Evolutionary conservation across 345 rosid species (phyloP), one percentile per base, ranked within the genome.

Genomic region (Lepidium aucheri): DNA sequence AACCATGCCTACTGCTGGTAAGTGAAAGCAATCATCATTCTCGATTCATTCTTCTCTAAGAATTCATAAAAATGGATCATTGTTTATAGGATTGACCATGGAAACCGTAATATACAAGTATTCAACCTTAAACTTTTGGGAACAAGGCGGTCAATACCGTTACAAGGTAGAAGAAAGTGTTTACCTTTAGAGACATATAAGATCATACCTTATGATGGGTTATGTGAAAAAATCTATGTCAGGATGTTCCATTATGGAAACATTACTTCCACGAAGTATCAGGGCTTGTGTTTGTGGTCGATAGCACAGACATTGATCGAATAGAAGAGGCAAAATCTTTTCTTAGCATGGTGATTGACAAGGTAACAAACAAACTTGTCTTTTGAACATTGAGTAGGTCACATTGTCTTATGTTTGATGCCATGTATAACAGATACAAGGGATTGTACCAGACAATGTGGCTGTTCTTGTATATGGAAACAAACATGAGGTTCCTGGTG

Each of bases 391-490:
- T 1, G 6, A 46, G 38, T 43, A 45, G 47, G 41, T 54, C 26
- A 35, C 14, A 34, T 35, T 24, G 17, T 26, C 28, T 33, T 30
- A 36, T 54, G 52, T 41, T 54, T 70, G 24, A 54, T 45, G 47
- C 22, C 20, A 2, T 44, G 8, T 15, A 10, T 44, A 6, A 51
- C 41, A 73, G 72, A 59, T 67, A 43, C 43, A 67, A 40, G 77
- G 63, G 28, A 0, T 11, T 2, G 18, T 39, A 53, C 50, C 51
- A 3, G 72, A 67, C 24, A 44, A 53, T 45, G 63, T 39, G 22
- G 81, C 86, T 70, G 85, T 84, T 60, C 79, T 84, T 60, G 86
- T 84, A 8, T 82, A 80, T 53, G 86, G 85, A 10, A 85, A 85
- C 82, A 82, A 75, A 41, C 77, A 77, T n/a, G 77, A 78, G 63